These are phyloP conservation scores for Fusarium bulbicola DNA, from an alignment of 2,329 filamentous ascomycete genomes.

Conservation along the genomic window DNA sequence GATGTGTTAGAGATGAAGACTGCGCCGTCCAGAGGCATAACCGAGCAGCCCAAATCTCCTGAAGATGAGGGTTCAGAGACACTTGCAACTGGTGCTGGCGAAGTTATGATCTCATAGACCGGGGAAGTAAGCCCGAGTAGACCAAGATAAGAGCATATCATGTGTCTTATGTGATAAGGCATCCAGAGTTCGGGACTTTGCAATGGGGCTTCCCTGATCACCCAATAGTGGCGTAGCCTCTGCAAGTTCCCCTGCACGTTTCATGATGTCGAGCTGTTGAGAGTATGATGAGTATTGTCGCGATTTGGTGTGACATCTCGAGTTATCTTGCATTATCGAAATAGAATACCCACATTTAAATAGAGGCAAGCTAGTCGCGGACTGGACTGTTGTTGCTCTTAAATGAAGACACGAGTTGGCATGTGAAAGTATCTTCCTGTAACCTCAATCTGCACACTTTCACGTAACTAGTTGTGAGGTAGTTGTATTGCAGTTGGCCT, in stretches of 20 bases:
- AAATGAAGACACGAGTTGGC: not conserved
- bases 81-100: constrained; percentile 35
- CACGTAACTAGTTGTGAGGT: not conserved
- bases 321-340: not conserved
- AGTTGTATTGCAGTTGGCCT: constrained; percentile 5
- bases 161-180: constrained; percentile 12
- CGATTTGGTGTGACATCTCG: not conserved
- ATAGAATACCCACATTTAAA: not conserved
- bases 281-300: not conserved
- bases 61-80: constrained; percentile 9
- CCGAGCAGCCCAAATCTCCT: constrained; percentile 21
- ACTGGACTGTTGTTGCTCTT: not conserved
- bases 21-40: constrained; percentile 44
- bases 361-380: not conserved
- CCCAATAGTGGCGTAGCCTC: not conserved
- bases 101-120: constrained; percentile 37
- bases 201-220: not conserved
- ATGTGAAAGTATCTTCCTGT: constrained; percentile 15
- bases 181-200: not conserved
- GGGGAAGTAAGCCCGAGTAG: constrained; percentile 3
- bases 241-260: not conserved
- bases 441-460: not conserved
- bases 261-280: not conserved
- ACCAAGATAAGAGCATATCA: constrained; percentile 8
- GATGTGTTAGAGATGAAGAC: constrained; percentile 61